Evolutionary conservation across 305 asterid species (phyloP).

Genomic region (Fraxinus dipetala): DNA sequence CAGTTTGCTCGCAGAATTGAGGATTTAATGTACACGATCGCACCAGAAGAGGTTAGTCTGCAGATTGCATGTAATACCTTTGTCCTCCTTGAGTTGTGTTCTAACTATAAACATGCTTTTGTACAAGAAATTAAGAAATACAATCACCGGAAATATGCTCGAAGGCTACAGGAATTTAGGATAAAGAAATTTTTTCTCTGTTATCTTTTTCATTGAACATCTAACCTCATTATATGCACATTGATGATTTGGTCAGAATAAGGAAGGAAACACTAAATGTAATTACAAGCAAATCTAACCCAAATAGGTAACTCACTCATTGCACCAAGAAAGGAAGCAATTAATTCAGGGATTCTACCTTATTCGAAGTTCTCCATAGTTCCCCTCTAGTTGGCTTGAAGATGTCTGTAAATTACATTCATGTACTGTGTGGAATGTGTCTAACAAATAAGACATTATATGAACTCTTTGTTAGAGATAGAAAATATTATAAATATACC

Average conservation of each 20-base stretch:
- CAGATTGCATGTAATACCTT: constrained; percentile 5
- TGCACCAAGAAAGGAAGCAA: background rate
- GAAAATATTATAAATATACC: background rate
- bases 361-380: background rate
- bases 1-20: constrained; percentile 91
- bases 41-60: constrained; percentile 91
- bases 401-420: background rate
- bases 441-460: background rate
- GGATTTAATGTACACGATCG: constrained; percentile 84
- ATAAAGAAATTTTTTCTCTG: background rate
- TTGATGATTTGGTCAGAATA: background rate
- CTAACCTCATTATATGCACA: background rate
- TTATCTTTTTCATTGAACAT: background rate
- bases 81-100: background rate
- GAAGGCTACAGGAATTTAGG: background rate
- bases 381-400: background rate
- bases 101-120: background rate
- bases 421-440: background rate
- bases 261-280: background rate
- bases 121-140: background rate
- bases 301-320: background rate
- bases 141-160: background rate
- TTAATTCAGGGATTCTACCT: background rate
- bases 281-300: background rate
- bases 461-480: background rate